Evolutionary conservation across 2,329 filamentous ascomycete genomes (phyloP), one percentile per base, ranked within the genome.

Genomic region (Talaromyces sp.): DNA sequence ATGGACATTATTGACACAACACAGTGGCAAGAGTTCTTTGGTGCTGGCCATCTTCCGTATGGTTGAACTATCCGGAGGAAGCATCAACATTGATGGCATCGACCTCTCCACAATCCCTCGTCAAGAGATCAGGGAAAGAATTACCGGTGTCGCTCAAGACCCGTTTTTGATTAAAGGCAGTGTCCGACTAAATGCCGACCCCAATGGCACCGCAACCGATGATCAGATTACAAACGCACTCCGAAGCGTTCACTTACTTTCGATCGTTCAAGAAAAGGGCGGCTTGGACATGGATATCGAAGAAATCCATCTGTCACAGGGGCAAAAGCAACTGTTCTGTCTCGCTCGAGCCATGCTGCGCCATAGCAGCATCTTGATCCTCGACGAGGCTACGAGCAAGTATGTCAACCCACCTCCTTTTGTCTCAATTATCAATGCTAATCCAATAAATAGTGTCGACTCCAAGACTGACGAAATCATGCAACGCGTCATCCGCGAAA

Each of bases 251-350:
- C 74, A 79, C 10, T 70, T 81, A 7, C 75, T 75, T 68, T 63
- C 73, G 24, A 70, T 74, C 14, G 73, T 81, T 33, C 60, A 76
- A 64, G 74, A 76, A 61, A 76, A 79, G 62, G 80, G 79, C 6
- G 75, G 72, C 9, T 69, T 82, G 2, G 75, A 78, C 66, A 73
- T 74, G 2, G 73, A 78, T 1, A 80, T 89, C 67, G 78, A 79
- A n/a, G 75, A 81, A 1, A 79, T 84, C 7, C 77, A 80, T 60
- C 76, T 88, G 6, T 84, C 81, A 5, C 82, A 84, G 39, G 88
- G 88, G 0, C 87, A 90, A 72, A 83, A 82, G 52, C 88, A 90
- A 70, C 79, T 90, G 0, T 88, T 90, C 69, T 87, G 83, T 67
- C 80, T 90, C 1, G 87, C 85, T 0, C 76, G 87, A 0, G 87